Evolutionary conservation across 1,284 basidiomycete genomes (phyloP), one percentile per base, ranked within the genome.

Genomic region (Marasmius sp.): DNA sequence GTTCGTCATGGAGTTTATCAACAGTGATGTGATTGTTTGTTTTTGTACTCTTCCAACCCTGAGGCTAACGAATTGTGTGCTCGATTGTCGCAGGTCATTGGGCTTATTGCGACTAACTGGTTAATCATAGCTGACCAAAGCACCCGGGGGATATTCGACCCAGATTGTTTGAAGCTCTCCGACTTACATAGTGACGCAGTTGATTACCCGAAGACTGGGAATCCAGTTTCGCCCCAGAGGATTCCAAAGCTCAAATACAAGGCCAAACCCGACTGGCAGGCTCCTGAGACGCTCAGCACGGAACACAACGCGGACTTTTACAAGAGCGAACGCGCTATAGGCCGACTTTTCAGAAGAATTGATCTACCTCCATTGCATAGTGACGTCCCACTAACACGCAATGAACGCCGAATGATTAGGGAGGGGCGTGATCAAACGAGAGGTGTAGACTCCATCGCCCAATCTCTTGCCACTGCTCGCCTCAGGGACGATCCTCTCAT

Each of bases 1-100:
- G 53, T 93, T 92, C 68, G 83, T 92, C 14, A 79, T 88, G 57
- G 86, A 91, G 61, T 92, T 85, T 63, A 87, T 90, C 64, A 85
- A 78, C 66, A 87, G 82, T 57, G 88, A 91, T 70, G 85, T 87
- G 62, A 59, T n/a, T n/a, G n/a, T n/a, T n/a, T n/a, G n/a, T n/a
- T n/a, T n/a, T n/a, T n/a, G n/a, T n/a, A n/a, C n/a, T n/a, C n/a
- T n/a, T n/a, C n/a, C n/a, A n/a, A n/a, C n/a, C n/a, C 43, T 59
- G 4, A 6, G 38, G 36, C 33, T 50, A 58, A 62, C 34, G 27
- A 50, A 54, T 5, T 27, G n/a, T 27, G 27, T 5, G 27, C 36
- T 58, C 39, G 41, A 27, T 53, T 49, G 33, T 6, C 14, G 22
- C 59, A 87, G 83, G 79, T 83, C 34, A 72, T 89, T 6, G 87